Percentiles rank a stretch among this genome's conserved stretches.
These are phyloP conservation scores for Camellia sinensis DNA, from an alignment of 148 eudicot species.

Conservation along the genomic window DNA sequence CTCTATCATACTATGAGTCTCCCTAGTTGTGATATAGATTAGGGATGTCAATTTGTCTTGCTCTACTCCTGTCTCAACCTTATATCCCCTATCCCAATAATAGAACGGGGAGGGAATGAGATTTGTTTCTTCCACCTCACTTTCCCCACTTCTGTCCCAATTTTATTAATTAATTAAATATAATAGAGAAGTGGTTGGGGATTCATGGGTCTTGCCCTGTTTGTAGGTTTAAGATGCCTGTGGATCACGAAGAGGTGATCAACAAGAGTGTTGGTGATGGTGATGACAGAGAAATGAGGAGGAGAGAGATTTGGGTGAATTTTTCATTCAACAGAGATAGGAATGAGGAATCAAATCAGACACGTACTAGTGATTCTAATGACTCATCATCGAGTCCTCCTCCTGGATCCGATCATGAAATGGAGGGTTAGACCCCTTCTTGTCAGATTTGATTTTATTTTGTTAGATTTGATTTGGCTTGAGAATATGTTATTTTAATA, in stretches of 20 bases:
- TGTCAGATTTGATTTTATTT: neutral
- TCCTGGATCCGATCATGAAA: constrained; percentile 2
- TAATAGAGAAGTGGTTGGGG: constrained; percentile 64
- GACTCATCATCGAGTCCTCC: neutral
- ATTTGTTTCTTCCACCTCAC: no score
- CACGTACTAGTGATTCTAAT: neutral
- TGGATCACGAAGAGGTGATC: constrained; percentile 31
- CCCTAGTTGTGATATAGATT: no score
- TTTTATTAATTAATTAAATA: no score
- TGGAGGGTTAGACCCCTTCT: neutral
- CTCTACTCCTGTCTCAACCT: no score
- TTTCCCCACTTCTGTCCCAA: no score
- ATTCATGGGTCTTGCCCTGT: constrained; percentile 75
- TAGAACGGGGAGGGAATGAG: no score
- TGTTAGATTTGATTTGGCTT: neutral
- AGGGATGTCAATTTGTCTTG: no score
- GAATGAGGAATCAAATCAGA: neutral
- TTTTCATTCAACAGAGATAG: constrained; percentile 24
- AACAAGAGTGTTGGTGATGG: constrained; percentile 15
- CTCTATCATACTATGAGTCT: no score
- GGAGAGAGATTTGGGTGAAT: constrained; percentile 40
- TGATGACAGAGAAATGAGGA: constrained; percentile 12
- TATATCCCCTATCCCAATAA: no score
- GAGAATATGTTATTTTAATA: no score
- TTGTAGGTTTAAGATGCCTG: constrained; percentile 64